phyloP scores from a whole-genome alignment of 352 stramenopile genomes.

The Globisporangium emineosum region DNA sequence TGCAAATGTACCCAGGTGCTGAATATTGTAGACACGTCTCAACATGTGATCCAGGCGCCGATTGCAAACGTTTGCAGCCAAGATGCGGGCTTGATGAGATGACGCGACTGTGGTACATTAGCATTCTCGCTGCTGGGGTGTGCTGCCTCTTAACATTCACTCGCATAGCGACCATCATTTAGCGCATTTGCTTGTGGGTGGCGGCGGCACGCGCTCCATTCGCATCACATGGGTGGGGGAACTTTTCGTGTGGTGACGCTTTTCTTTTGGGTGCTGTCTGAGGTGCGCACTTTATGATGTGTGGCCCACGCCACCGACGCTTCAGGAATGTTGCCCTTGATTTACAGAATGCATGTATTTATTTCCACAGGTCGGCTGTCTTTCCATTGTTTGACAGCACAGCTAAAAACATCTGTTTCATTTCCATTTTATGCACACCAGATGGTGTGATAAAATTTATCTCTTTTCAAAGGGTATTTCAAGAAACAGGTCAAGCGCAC shows the following conservation, averaged over 20 bases:
- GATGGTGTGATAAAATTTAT: neutral
- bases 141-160: neutral
- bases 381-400: too few species aligned
- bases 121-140: neutral
- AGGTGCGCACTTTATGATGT: neutral
- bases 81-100: neutral
- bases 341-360: constrained; percentile 8
- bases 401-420: neutral
- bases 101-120: neutral
- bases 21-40: neutral
- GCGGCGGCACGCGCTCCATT: neutral
- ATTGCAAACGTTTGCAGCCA: neutral
- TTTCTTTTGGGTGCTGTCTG: neutral
- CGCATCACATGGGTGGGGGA: neutral
- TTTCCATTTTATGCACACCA: neutral
- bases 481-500: neutral
- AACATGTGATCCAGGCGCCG: neutral
- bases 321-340: neutral
- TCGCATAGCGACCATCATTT: neutral
- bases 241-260: constrained; percentile 9
- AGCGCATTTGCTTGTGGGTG: neutral
- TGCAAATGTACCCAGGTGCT: neutral
- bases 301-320: neutral
- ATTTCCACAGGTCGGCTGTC: neutral
- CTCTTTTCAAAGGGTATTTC: neutral